Evolutionary conservation across 352 stramenopile genomes (phyloP).

Genomic region (Pythium phragmitis): DNA sequence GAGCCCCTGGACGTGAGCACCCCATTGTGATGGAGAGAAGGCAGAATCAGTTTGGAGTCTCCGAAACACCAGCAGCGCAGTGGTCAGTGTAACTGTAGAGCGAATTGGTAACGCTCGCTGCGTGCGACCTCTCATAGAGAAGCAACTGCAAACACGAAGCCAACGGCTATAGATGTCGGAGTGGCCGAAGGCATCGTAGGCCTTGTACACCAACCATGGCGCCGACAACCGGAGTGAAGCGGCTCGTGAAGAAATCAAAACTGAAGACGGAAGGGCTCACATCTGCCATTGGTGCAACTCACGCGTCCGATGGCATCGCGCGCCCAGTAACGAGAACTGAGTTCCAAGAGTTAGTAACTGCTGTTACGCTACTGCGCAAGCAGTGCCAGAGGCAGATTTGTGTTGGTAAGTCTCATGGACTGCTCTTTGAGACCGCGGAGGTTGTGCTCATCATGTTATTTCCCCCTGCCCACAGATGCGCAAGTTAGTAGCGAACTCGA

Average conservation of each 20-base stretch:
- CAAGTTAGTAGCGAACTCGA: conserved; percentile 51
- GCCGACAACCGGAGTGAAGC: conserved; percentile 4
- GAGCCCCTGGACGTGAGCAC: conserved; percentile 44
- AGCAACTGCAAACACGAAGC: background rate
- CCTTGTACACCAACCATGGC: background rate
- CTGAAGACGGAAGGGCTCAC: background rate
- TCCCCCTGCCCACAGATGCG: conserved; percentile 30
- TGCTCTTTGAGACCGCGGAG: background rate
- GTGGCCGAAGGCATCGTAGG: background rate
- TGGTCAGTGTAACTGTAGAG: conserved; percentile 1
- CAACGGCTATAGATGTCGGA: background rate
- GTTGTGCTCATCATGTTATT: background rate
- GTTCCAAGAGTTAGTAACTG: conserved; percentile 54
- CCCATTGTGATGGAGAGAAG: conserved; percentile 30
- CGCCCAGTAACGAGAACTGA: conserved; percentile 52
- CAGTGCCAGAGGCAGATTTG: conserved; percentile 39
- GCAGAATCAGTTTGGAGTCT: background rate
- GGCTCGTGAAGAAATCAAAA: conserved; percentile 14
- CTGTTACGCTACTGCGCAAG: conserved; percentile 49
- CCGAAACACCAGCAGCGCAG: background rate
- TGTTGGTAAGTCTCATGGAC: conserved; percentile 27
- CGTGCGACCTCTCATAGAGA: conserved; percentile 11
- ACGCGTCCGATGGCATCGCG: conserved; percentile 25
- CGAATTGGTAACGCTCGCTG: conserved; percentile 4
- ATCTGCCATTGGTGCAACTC: conserved; percentile 10